Evolutionary conservation across 2,329 filamentous ascomycete species (phyloP).

Genomic region (Sporothrix schenckii): DNA sequence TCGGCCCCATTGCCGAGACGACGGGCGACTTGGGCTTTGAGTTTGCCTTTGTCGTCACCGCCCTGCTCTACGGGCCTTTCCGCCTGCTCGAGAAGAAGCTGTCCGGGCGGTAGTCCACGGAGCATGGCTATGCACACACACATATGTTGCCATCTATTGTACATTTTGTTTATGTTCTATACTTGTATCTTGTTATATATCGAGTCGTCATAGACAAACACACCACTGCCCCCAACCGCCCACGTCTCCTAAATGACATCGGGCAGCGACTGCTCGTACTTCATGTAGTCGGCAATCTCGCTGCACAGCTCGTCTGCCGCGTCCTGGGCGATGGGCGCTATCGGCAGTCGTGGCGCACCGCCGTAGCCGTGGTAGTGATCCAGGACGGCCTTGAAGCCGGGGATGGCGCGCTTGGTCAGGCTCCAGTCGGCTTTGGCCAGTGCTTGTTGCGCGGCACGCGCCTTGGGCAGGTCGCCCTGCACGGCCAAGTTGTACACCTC

Average conservation of each 20-base stretch:
- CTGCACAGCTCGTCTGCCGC: not conserved
- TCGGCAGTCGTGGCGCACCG: constrained; percentile 70
- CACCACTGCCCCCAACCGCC: too few relatives aligned
- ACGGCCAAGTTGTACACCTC: constrained; percentile 75
- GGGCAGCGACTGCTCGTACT: constrained; percentile 51
- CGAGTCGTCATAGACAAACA: too few relatives aligned
- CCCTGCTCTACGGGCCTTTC: constrained; percentile 48
- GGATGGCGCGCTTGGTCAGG: constrained; percentile 76
- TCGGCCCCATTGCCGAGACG: constrained; percentile 48
- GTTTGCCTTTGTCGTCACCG: constrained; percentile 48
- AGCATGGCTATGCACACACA: too few relatives aligned
- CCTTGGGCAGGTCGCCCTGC: constrained; percentile 72
- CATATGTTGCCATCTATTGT: too few relatives aligned
- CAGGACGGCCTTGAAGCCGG: constrained; percentile 59
- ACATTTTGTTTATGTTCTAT: too few relatives aligned
- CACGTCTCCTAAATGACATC: constrained; percentile 39
- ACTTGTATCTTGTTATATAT: too few relatives aligned
- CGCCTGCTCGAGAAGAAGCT: constrained; percentile 42
- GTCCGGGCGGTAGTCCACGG: not conserved
- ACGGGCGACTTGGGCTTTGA: constrained; percentile 54
- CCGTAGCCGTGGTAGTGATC: constrained; percentile 52
- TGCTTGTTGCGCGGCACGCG: constrained; percentile 71
- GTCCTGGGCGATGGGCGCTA: constrained; percentile 51
- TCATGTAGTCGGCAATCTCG: constrained; percentile 2
- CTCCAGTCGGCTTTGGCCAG: constrained; percentile 79